These are phyloP conservation scores for Colletotrichum sp. DNA, from an alignment of 2,329 filamentous ascomycete species.

Conservation along the genomic window DNA sequence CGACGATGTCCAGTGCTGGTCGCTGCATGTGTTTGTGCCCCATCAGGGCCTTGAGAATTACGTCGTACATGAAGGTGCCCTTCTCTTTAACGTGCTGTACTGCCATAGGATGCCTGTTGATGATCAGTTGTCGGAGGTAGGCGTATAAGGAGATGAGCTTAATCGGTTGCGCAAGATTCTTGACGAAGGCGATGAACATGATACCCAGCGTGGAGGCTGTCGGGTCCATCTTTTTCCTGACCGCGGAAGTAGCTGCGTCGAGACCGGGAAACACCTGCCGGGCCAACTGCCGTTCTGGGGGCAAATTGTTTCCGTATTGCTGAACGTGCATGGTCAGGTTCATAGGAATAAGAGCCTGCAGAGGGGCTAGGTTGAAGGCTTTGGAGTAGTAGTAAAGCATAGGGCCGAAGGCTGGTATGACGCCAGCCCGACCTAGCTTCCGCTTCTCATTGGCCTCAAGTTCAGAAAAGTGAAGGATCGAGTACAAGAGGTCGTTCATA, in stretches of 20 bases:
- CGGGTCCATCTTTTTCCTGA: slow-evolving; percentile 34
- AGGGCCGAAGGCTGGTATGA: slow-evolving; percentile 44
- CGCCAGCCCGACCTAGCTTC: slow-evolving; percentile 31
- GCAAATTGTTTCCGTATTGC: slow-evolving; percentile 14
- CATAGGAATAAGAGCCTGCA: slow-evolving; percentile 42
- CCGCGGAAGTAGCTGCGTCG: slow-evolving; percentile 32
- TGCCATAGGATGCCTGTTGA: slow-evolving; percentile 38
- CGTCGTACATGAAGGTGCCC: slow-evolving; percentile 53
- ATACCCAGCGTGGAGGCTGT: slow-evolving; percentile 44
- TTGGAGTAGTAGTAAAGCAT: slow-evolving; percentile 57
- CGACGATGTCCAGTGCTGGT: slow-evolving; percentile 51
- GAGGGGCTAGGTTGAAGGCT: slow-evolving; percentile 50
- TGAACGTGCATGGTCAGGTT: slow-evolving; percentile 15
- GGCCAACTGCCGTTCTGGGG: slow-evolving; percentile 17
- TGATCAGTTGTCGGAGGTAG: slow-evolving; percentile 49
- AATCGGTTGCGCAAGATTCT: slow-evolving; percentile 41
- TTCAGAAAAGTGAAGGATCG: slow-evolving; percentile 50
- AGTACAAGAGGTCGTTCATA: slow-evolving; percentile 48
- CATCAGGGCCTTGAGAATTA: slow-evolving; percentile 52
- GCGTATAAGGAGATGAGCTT: slow-evolving; percentile 51
- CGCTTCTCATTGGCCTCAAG: slow-evolving; percentile 40
- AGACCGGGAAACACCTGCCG: slow-evolving; percentile 33
- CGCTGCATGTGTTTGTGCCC: slow-evolving; percentile 46
- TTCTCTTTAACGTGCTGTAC: slow-evolving; percentile 41
- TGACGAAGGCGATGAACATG: slow-evolving; percentile 54